Conservation (phyloP, 495 filamentous ascomycete species). For the Trichoderma erinaceum region DNA sequence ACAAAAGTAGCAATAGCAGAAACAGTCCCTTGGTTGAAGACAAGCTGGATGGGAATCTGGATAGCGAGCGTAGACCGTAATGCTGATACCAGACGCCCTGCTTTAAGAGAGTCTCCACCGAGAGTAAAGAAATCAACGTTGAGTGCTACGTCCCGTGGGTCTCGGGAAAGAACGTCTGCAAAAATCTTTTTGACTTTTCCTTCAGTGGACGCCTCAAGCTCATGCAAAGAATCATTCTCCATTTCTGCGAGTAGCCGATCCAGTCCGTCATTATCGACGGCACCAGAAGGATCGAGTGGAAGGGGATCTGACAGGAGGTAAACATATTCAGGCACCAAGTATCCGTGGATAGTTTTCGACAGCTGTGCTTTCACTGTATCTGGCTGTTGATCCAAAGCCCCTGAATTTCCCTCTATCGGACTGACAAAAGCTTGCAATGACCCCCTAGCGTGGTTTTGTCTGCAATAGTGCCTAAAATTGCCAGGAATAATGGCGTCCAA, state of each 20-base stretch:
- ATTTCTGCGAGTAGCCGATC: conserved; percentile 21
- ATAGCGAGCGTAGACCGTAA: conserved; percentile 34
- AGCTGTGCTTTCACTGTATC: conserved; percentile 15
- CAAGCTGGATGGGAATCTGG: conserved; percentile 32
- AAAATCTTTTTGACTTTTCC: conserved; percentile 30
- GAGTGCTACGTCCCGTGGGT: conserved; percentile 23
- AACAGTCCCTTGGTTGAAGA: conserved; percentile 34
- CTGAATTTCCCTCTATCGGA: not conserved
- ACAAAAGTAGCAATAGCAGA: conserved; percentile 26
- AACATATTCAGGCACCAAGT: conserved; percentile 28
- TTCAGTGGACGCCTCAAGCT: conserved; percentile 22
- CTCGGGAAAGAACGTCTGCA: conserved; percentile 25
- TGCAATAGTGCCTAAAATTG: not conserved
- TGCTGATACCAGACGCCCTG: conserved; percentile 36
- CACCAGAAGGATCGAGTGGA: conserved; percentile 24
- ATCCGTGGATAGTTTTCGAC: conserved; percentile 23
- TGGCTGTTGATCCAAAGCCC: not conserved
- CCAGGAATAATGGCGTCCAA: not conserved
- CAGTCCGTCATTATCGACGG: conserved; percentile 26
- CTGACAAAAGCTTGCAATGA: not conserved
- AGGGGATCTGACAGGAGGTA: conserved; percentile 26
- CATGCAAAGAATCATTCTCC: conserved; percentile 16
- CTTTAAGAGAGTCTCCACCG: conserved; percentile 40
- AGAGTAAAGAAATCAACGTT: conserved; percentile 38
- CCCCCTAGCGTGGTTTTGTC: not conserved